phyloP scores from a whole-genome alignment of 805 yeast genomes.

The Yamadazyma paraphyllophila region DNA sequence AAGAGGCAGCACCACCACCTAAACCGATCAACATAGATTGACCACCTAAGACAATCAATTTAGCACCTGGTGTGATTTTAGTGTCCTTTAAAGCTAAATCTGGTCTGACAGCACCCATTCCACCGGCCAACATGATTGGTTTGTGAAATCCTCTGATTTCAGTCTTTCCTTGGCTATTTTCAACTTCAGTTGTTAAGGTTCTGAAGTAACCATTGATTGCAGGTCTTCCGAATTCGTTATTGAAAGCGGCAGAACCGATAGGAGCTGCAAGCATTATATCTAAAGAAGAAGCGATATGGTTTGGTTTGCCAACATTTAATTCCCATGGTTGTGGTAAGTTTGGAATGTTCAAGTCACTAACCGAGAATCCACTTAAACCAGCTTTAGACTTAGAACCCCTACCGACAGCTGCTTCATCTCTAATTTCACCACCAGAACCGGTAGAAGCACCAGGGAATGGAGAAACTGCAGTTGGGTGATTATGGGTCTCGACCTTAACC shows the following conservation, averaged over 20 bases:
- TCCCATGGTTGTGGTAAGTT: constrained; percentile 93
- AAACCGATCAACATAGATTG: constrained; percentile 97
- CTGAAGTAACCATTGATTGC: constrained; percentile 96
- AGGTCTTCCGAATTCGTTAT: constrained; percentile 98
- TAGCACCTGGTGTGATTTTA: constrained; percentile 87
- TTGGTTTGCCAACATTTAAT: constrained; percentile 81
- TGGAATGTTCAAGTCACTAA: constrained; percentile 87
- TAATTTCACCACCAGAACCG: constrained; percentile 99
- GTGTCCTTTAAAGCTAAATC: constrained; percentile 84
- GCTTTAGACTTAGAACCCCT: constrained; percentile 97
- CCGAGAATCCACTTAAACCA: constrained; percentile 91
- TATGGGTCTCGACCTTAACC: constrained; percentile 96
- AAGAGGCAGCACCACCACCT: constrained; percentile 99
- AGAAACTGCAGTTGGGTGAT: constrained; percentile 98
- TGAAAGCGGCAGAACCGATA: constrained; percentile 95
- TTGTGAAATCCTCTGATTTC: constrained; percentile 96
- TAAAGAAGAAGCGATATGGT: constrained; percentile 86
- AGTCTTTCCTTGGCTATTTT: constrained; percentile 54
- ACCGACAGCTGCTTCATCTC: constrained; percentile 99
- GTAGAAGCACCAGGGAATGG: constrained; percentile 99
- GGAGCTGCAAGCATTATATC: constrained; percentile 98
- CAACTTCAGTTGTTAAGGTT: constrained; percentile 81
- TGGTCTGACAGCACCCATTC: constrained; percentile 95
- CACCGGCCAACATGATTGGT: constrained; percentile 99
- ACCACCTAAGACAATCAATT: constrained; percentile 93